A percentile compares a stretch with the other conserved stretches of the same genome.
Conservation (phyloP, 768 basidiomycete species). For the Phlebiopsis gigantea region DNA sequence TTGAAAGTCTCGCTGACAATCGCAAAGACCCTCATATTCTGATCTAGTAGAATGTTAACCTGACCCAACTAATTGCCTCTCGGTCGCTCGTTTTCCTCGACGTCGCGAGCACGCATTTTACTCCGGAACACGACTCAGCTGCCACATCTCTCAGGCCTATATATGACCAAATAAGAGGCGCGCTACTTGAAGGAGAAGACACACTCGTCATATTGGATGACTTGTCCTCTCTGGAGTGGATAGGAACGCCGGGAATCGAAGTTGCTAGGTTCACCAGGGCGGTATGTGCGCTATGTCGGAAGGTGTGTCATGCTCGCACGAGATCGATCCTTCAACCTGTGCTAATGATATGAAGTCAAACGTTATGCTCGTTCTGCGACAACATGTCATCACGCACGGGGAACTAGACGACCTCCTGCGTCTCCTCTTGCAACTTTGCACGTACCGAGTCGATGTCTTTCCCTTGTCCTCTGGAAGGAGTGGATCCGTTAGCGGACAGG, state of each 20-base stretch:
- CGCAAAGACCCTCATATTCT: not conserved
- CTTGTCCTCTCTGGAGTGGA: conserved; percentile 64
- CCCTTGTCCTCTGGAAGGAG: conserved; percentile 72
- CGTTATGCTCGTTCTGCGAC: conserved; percentile 55
- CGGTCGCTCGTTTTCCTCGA: conserved; percentile 52
- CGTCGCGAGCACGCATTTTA: conserved; percentile 29
- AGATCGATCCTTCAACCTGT: not conserved
- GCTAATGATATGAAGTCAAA: conserved; percentile 32
- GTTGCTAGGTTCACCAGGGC: conserved; percentile 57
- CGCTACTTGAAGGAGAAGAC: conserved; percentile 6
- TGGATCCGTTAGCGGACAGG: conserved; percentile 76
- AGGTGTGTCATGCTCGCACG: conserved; percentile 32
- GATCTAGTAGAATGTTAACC: conserved; percentile 27
- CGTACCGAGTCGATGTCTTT: conserved; percentile 67
- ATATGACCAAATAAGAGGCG: conserved; percentile 10
- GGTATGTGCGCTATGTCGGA: conserved; percentile 46
- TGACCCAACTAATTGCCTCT: conserved; percentile 27
- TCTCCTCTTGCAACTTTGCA: conserved; percentile 53
- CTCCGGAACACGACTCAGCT: conserved; percentile 7
- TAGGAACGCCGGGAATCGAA: conserved; percentile 49
- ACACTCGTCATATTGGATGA: conserved; percentile 67
- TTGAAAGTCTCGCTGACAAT: not conserved
- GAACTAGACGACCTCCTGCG: conserved; percentile 60
- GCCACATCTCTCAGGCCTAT: conserved; percentile 17
- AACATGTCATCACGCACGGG: conserved; percentile 48